These are phyloP conservation scores for Phytopythium aichiense DNA, from an alignment of 352 stramenopile species.

Conservation along the genomic window DNA sequence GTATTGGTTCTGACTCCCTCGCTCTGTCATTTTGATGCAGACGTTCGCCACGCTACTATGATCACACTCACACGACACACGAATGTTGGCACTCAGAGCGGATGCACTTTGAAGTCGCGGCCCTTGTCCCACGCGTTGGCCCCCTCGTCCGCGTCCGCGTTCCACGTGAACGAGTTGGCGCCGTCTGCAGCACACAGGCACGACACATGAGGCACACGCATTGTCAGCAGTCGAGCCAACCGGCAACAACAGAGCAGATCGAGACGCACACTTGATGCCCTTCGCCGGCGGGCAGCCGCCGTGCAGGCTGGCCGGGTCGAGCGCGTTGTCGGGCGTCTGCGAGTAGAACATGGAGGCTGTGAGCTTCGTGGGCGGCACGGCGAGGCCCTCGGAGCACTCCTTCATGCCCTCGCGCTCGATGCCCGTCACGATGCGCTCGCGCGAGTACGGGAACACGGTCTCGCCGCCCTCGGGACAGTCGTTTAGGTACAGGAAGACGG, in stretches of 20 bases:
- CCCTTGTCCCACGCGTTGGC: constrained; percentile 53
- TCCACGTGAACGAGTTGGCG: constrained; percentile 73
- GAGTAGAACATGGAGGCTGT: constrained; percentile 73
- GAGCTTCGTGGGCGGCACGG: constrained; percentile 59
- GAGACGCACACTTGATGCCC: constrained; percentile 48
- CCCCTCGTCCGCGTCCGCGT: constrained; percentile 57
- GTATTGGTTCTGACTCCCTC: background rate
- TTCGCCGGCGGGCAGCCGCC: constrained; percentile 52
- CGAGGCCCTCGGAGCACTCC: constrained; percentile 60
- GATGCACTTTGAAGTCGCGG: constrained; percentile 33
- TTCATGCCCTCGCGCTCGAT: constrained; percentile 62
- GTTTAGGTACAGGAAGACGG: constrained; percentile 94
- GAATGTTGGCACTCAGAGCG: background rate
- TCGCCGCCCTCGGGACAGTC: constrained; percentile 91
- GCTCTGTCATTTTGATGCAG: background rate
- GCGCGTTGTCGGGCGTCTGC: constrained; percentile 55
- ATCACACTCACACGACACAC: background rate
- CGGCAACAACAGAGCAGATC: background rate
- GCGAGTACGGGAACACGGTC: constrained; percentile 91
- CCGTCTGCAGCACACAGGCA: constrained; percentile 30
- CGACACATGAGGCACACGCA: background rate
- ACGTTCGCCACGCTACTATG: background rate
- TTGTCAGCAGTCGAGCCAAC: constrained; percentile 6
- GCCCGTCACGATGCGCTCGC: constrained; percentile 42
- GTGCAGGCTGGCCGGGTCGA: constrained; percentile 56